phyloP scores from a whole-genome alignment of 176 grass and related monocot species.

The Carex littledalei region DNA sequence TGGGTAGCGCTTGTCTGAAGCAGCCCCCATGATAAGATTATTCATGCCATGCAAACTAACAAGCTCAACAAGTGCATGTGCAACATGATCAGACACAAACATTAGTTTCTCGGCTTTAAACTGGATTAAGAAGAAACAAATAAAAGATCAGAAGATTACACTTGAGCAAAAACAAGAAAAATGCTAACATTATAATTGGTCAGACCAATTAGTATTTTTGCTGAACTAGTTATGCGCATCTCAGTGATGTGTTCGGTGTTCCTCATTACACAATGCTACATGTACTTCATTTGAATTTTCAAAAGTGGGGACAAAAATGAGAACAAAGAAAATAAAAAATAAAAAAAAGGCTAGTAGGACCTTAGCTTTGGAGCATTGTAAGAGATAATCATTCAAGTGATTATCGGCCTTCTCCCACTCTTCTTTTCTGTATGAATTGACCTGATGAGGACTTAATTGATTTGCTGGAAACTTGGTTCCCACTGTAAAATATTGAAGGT shows the following conservation, averaged over 20 bases:
- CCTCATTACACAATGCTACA: neutral
- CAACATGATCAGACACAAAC: conserved; percentile 46
- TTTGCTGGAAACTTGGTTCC: neutral
- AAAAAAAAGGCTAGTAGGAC: neutral
- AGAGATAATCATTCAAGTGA: neutral
- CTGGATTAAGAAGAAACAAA: conserved; percentile 21
- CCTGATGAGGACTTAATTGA: neutral
- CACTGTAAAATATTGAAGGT: neutral
- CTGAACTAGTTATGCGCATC: neutral
- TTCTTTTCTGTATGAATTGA: neutral
- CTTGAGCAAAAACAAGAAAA: neutral
- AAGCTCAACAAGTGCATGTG: conserved; percentile 41
- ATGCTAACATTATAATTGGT: neutral
- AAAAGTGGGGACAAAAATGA: neutral
- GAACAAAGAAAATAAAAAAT: neutral
- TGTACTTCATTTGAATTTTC: neutral
- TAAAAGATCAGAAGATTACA: neutral
- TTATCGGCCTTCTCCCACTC: neutral
- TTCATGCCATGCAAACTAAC: conserved; percentile 30
- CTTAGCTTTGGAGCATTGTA: neutral
- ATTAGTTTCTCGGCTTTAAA: conserved; percentile 51
- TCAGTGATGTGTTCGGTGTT: too few species aligned
- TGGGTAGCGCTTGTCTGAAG: conserved; percentile 44
- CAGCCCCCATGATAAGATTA: conserved; percentile 47
- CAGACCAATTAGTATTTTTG: neutral